Evolutionary conservation across 148 eudicot genomes (phyloP).

Genomic region (Cornus kousa): DNA sequence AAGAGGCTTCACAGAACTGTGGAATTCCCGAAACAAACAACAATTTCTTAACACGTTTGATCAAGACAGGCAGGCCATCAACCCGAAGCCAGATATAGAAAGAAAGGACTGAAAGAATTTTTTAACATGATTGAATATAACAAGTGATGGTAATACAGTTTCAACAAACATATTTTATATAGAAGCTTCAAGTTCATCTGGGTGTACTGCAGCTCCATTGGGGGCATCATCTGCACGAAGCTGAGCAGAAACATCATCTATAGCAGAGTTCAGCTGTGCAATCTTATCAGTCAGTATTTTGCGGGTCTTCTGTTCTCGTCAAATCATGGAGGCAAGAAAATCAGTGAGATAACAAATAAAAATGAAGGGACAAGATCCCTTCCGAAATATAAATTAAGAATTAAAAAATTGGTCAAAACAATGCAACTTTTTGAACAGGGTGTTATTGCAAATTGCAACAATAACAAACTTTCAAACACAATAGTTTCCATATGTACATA

Average conservation of each 20-base stretch:
- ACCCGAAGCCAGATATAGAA: no score
- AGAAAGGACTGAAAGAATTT: neutral
- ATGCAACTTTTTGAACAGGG: no score
- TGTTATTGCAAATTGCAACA: neutral
- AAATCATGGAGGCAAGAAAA: neutral
- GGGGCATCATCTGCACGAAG: conserved; percentile 52
- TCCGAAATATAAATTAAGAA: neutral
- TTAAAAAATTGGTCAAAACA: neutral
- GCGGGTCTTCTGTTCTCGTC: conserved; percentile 57
- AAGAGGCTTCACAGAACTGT: neutral
- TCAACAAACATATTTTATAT: conserved; percentile 16
- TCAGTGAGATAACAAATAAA: neutral
- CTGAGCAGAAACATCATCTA: conserved; percentile 72
- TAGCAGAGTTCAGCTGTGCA: conserved; percentile 79
- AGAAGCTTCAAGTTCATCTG: conserved; percentile 57
- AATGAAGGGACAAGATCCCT: neutral
- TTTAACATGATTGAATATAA: neutral
- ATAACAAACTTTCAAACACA: neutral
- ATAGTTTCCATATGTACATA: neutral
- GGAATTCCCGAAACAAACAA: no score
- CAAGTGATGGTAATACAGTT: neutral
- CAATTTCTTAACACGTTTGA: neutral
- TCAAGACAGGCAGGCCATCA: no score
- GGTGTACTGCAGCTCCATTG: conserved; percentile 43
- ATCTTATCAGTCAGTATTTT: conserved; percentile 71